Conservation (phyloP, 495 filamentous ascomycete genomes). For the Trichocladium uniseriatum region DNA sequence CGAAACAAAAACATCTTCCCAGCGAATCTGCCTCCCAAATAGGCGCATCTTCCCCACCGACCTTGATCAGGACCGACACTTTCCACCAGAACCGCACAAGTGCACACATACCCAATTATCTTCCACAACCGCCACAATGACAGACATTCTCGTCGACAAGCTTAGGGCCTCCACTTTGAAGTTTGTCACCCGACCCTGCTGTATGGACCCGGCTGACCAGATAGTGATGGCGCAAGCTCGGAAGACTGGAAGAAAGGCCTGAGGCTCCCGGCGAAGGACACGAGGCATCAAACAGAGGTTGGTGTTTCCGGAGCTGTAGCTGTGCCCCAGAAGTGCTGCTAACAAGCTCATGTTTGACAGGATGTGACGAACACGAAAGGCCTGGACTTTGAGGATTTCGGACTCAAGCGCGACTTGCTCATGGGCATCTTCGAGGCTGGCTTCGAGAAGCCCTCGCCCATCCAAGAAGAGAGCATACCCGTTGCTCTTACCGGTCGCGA, state of each 20-base stretch:
- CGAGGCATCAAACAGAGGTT: constrained; percentile 89
- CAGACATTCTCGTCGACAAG: constrained; percentile 54
- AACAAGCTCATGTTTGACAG: constrained; percentile 31
- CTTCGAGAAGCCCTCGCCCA: constrained; percentile 96
- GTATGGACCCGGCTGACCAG: constrained; percentile 17
- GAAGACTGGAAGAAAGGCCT: constrained; percentile 71
- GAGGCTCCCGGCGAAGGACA: constrained; percentile 72
- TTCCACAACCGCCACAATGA: constrained; percentile 25
- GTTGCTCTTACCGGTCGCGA: constrained; percentile 92
- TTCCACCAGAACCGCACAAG: background rate
- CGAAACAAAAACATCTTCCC: background rate
- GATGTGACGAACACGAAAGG: constrained; percentile 98
- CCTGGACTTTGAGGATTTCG: constrained; percentile 94
- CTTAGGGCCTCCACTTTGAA: constrained; percentile 62
- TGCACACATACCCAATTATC: background rate
- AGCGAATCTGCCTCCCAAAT: background rate
- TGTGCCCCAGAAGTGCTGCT: background rate
- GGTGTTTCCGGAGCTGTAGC: constrained; percentile 14
- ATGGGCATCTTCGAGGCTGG: constrained; percentile 99
- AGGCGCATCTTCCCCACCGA: background rate
- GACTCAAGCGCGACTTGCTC: constrained; percentile 84
- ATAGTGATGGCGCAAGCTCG: constrained; percentile 45
- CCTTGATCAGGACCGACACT: background rate
- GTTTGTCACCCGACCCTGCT: constrained; percentile 34
- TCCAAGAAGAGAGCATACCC: constrained; percentile 98